These are phyloP conservation scores for Ceratocystis destructans DNA, from an alignment of 2,329 filamentous ascomycete genomes.

Conservation along the genomic window DNA sequence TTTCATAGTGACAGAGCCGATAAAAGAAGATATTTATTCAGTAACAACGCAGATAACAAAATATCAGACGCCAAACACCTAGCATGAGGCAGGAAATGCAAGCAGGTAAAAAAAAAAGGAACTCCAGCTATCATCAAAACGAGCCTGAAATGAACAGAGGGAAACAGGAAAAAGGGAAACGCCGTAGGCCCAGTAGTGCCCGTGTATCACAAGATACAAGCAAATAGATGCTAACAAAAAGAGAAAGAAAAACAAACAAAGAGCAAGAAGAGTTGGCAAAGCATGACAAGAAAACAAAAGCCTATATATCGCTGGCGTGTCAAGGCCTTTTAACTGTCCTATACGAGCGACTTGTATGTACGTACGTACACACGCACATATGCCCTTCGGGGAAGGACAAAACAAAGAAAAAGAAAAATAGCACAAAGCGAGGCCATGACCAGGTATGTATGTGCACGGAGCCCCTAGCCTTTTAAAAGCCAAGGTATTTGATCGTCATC, in stretches of 20 bases:
- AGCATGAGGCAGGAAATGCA: not conserved
- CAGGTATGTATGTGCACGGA: not conserved
- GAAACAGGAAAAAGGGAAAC: not conserved
- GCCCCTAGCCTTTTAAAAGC: conserved; percentile 12
- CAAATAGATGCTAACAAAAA: not conserved
- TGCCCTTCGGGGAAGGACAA: not conserved
- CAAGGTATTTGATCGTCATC: conserved; percentile 70
- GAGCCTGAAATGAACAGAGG: not conserved
- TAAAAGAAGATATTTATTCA: not conserved
- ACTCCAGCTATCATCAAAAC: not conserved
- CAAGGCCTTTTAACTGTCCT: not conserved
- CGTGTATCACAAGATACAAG: not conserved
- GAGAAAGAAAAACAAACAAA: not conserved
- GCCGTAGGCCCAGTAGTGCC: not conserved
- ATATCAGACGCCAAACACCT: not conserved
- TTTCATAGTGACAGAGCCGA: not conserved
- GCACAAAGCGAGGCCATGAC: not conserved
- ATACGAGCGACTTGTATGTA: not conserved
- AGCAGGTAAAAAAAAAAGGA: not conserved
- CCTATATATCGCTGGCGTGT: not conserved
- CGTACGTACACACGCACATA: not conserved
- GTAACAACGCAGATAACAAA: not conserved
- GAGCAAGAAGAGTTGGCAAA: not conserved
- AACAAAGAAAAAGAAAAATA: not conserved
- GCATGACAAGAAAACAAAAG: not conserved